Evolutionary conservation across 2,329 filamentous ascomycete species (phyloP).

Genomic region (Diaporthe ampelina): DNA sequence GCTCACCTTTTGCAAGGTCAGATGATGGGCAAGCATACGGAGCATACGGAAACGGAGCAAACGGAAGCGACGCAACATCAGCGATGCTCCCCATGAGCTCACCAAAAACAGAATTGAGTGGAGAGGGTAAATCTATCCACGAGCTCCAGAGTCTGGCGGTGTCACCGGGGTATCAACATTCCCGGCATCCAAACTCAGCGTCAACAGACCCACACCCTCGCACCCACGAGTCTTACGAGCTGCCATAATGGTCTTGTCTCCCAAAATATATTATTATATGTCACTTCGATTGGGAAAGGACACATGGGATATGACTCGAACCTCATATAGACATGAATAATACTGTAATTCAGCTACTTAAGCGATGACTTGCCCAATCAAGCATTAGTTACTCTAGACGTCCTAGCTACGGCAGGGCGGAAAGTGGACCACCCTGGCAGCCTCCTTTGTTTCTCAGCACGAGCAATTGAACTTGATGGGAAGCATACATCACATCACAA

Average conservation of each 20-base stretch:
- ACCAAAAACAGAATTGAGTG: background rate
- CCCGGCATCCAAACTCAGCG: background rate
- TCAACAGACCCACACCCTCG: background rate
- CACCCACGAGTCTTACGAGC: background rate
- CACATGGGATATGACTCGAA: background rate
- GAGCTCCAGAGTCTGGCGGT: slow-evolving; percentile 4
- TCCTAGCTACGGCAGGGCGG: background rate
- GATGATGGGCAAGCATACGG: background rate
- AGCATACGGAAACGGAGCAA: too few relatives aligned
- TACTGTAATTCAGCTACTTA: background rate
- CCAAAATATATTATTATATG: background rate
- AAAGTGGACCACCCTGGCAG: background rate
- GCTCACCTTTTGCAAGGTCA: background rate
- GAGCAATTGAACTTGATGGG: background rate
- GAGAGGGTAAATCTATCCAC: background rate
- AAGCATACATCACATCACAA: background rate
- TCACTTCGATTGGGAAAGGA: background rate
- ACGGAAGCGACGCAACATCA: background rate
- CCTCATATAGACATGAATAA: background rate
- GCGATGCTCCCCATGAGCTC: background rate
- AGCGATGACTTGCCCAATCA: background rate
- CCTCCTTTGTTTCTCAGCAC: background rate
- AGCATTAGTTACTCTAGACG: too few relatives aligned
- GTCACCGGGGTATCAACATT: background rate
- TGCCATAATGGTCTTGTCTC: background rate